These are phyloP conservation scores for Neltuma alba DNA, from an alignment of 306 rosid species.

Conservation along the genomic window DNA sequence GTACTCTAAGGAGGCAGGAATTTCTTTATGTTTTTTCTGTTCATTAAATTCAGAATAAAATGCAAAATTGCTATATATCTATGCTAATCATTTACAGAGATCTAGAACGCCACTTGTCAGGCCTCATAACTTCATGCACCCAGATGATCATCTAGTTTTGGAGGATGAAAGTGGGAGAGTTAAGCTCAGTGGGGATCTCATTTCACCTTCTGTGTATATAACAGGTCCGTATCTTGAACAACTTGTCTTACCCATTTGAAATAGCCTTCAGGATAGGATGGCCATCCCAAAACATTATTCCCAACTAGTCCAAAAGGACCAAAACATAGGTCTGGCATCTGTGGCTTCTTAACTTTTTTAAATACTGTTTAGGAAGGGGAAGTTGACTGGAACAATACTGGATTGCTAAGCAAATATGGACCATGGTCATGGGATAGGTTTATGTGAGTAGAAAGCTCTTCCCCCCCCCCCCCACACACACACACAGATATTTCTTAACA, in stretches of 20 bases:
- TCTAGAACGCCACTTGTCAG: conserved; percentile 67
- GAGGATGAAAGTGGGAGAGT: conserved; percentile 98
- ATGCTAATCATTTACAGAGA: conserved; percentile 54
- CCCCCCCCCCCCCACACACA: too few relatives aligned
- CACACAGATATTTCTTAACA: not conserved
- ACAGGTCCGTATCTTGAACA: conserved; percentile 63
- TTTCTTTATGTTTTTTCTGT: conserved; percentile 8
- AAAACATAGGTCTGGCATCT: conserved; percentile 19
- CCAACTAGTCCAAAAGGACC: conserved; percentile 1
- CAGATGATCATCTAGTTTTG: conserved; percentile 78
- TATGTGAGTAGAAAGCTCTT: conserved; percentile 3
- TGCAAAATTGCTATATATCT: conserved; percentile 29
- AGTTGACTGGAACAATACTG: not conserved
- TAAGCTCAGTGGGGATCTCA: conserved; percentile 68
- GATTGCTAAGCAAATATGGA: conserved; percentile 8
- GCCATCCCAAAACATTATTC: conserved; percentile 12
- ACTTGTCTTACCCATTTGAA: not conserved
- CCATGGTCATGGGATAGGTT: not conserved
- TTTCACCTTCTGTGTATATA: conserved; percentile 72
- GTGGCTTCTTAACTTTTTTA: not conserved
- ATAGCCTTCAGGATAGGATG: conserved; percentile 25
- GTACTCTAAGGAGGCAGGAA: conserved; percentile 77
- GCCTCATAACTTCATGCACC: conserved; percentile 74
- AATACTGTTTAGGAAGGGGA: not conserved
- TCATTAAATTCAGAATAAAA: conserved; percentile 22